These are phyloP conservation scores for Blastosporella zonata DNA, from an alignment of 1,284 basidiomycete species.

Conservation along the genomic window DNA sequence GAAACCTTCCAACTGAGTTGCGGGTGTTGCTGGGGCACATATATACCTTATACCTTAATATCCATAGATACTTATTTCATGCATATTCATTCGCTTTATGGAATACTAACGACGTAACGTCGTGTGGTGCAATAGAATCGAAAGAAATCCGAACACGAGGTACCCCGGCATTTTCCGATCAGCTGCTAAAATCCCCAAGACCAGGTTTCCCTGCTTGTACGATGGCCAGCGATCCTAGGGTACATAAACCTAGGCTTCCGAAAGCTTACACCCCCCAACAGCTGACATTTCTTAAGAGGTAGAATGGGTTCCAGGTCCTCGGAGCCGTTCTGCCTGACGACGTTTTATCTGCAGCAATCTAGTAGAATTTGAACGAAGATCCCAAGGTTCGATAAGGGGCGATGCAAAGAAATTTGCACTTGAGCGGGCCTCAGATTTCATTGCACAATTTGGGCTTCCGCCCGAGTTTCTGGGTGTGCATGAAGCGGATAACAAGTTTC, in stretches of 20 bases:
- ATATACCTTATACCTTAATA: slow-evolving; percentile 23
- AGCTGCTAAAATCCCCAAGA: slow-evolving; percentile 17
- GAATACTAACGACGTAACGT: too few species aligned
- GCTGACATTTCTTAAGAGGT: slow-evolving; percentile 51
- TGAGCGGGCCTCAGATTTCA: slow-evolving; percentile 56
- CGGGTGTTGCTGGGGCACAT: slow-evolving; percentile 10
- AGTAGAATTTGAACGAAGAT: slow-evolving; percentile 52
- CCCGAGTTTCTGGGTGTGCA: slow-evolving; percentile 47
- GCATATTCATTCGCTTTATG: background rate
- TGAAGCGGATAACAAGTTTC: slow-evolving; percentile 53
- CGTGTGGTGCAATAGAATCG: background rate
- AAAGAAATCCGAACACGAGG: slow-evolving; percentile 19
- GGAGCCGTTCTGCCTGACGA: slow-evolving; percentile 17
- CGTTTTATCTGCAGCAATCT: slow-evolving; percentile 32
- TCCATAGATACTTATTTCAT: slow-evolving; percentile 2
- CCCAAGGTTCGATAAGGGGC: slow-evolving; percentile 49
- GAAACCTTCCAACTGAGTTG: slow-evolving; percentile 51
- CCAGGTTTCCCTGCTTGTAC: slow-evolving; percentile 12
- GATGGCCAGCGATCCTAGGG: slow-evolving; percentile 46
- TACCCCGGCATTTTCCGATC: slow-evolving; percentile 23
- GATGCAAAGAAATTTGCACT: slow-evolving; percentile 63
- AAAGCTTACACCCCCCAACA: slow-evolving; percentile 58
- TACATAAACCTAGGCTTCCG: slow-evolving; percentile 55
- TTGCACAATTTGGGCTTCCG: slow-evolving; percentile 51
- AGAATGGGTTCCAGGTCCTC: slow-evolving; percentile 11